Evolutionary conservation across 192 early-diverging fungal genomes (phyloP).

Genomic region (Entomortierella beljakovae): DNA sequence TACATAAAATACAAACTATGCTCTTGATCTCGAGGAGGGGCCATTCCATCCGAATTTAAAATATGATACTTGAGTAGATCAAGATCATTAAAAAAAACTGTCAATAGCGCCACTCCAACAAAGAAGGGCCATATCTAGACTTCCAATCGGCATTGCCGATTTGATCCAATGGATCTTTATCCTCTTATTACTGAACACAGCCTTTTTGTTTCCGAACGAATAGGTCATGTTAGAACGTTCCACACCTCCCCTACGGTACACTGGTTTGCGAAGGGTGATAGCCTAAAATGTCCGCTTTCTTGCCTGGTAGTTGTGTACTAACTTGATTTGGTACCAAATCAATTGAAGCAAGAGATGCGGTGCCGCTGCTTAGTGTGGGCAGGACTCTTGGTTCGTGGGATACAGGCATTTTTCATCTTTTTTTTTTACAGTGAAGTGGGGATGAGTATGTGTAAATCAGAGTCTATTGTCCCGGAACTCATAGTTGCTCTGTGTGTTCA

Average conservation of each 20-base stretch:
- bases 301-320: background rate
- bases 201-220: slow-evolving; percentile 30
- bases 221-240: background rate
- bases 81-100: slow-evolving; percentile 17
- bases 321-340: background rate
- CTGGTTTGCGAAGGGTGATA: slow-evolving; percentile 4
- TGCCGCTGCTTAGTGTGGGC: too few species aligned
- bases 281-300: slow-evolving; percentile 13
- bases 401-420: too few species aligned
- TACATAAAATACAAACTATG: too few species aligned
- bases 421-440: too few species aligned
- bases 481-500: too few species aligned
- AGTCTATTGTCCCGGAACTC: too few species aligned
- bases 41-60: slow-evolving; percentile 44
- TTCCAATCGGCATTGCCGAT: slow-evolving; percentile 21
- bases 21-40: too few species aligned
- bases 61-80: slow-evolving; percentile 17
- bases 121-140: slow-evolving; percentile 17
- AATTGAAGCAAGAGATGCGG: slow-evolving; percentile 1
- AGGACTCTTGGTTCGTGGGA: too few species aligned
- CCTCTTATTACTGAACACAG: slow-evolving; percentile 30
- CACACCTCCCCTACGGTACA: slow-evolving; percentile 13
- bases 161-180: slow-evolving; percentile 39
- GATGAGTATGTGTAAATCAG: too few species aligned
- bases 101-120: slow-evolving; percentile 17